phyloP scores from a whole-genome alignment of 1,284 basidiomycete genomes.

The Austroboletus rostrupii region DNA sequence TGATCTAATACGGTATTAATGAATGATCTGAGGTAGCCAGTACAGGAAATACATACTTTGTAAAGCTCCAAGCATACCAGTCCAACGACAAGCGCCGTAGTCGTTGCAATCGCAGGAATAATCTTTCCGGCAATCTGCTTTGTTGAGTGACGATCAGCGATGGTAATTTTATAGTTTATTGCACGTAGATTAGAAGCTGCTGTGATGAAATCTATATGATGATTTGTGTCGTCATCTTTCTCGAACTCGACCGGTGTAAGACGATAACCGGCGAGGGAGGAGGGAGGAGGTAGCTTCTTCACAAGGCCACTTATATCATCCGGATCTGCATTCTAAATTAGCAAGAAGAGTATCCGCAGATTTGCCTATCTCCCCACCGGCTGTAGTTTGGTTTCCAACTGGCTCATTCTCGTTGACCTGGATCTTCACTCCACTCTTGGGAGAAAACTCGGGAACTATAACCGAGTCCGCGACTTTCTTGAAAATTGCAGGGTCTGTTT shows the following conservation, averaged over 20 bases:
- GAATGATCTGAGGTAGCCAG: neutral
- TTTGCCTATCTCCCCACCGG: conserved; percentile 31
- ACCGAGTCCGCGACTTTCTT: conserved; percentile 84
- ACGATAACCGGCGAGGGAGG: conserved; percentile 91
- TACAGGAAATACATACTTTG: conserved; percentile 56
- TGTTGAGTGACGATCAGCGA: conserved; percentile 89
- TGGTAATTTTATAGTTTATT: conserved; percentile 89
- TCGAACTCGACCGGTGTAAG: conserved; percentile 96
- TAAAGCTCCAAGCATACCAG: conserved; percentile 96
- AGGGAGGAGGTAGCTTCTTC: conserved; percentile 78
- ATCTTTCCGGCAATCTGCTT: conserved; percentile 99
- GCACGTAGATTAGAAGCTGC: conserved; percentile 97
- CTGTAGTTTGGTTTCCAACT: conserved; percentile 46
- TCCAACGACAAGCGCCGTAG: conserved; percentile 92
- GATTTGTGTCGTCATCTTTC: conserved; percentile 98
- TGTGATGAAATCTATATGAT: conserved; percentile 99
- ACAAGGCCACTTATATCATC: conserved; percentile 57
- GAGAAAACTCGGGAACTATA: conserved; percentile 89
- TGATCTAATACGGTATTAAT: conserved; percentile 55
- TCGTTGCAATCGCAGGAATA: conserved; percentile 98
- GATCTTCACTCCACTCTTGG: conserved; percentile 89
- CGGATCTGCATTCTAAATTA: conserved; percentile 35
- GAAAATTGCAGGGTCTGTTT: conserved; percentile 77
- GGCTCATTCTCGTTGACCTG: conserved; percentile 96
- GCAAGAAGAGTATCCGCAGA: neutral